Percentiles rank a stretch among this genome's conserved stretches.
Conservation (phyloP, 805 yeast genomes). For the Cephaloascus fragrans region DNA sequence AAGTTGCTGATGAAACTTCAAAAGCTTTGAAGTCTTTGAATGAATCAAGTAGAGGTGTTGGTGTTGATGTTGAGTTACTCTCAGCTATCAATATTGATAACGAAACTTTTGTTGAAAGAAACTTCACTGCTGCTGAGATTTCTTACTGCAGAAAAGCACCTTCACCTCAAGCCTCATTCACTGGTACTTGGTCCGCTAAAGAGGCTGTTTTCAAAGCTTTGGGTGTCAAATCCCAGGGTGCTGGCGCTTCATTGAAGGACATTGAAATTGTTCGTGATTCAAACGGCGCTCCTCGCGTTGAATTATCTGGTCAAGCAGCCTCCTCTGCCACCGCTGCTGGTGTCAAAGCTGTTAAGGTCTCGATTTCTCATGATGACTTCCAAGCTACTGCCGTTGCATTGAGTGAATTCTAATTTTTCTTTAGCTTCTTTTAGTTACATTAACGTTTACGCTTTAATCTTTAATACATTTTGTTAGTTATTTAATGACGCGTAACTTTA, state of each 20-base stretch:
- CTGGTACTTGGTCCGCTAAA: slow-evolving; percentile 99
- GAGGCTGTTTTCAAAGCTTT: slow-evolving; percentile 97
- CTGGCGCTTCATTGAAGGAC: slow-evolving; percentile 87
- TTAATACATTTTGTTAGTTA: no score
- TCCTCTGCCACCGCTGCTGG: slow-evolving; percentile 65
- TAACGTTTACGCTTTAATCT: no score
- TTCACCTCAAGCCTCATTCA: slow-evolving; percentile 77
- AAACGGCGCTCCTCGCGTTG: slow-evolving; percentile 78
- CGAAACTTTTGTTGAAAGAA: slow-evolving; percentile 84
- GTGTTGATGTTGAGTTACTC: slow-evolving; percentile 93
- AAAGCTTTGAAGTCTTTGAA: slow-evolving; percentile 50
- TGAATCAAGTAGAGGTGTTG: slow-evolving; percentile 62
- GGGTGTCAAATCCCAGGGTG: slow-evolving; percentile 84
- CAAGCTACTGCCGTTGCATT: slow-evolving; percentile 98
- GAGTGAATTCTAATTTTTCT: slow-evolving; percentile 34
- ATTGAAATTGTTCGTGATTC: slow-evolving; percentile 74
- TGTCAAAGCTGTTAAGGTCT: slow-evolving; percentile 64
- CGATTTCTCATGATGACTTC: slow-evolving; percentile 92
- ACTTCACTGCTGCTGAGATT: slow-evolving; percentile 78
- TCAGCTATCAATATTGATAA: slow-evolving; percentile 76
- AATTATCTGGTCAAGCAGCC: slow-evolving; percentile 67
- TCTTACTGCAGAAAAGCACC: slow-evolving; percentile 69
- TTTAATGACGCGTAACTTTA: no score
- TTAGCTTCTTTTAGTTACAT: no score
- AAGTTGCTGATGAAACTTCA: slow-evolving; percentile 50